Conservation (phyloP, 192 early-diverging fungal species). For the Lobosporangium transversale region DNA sequence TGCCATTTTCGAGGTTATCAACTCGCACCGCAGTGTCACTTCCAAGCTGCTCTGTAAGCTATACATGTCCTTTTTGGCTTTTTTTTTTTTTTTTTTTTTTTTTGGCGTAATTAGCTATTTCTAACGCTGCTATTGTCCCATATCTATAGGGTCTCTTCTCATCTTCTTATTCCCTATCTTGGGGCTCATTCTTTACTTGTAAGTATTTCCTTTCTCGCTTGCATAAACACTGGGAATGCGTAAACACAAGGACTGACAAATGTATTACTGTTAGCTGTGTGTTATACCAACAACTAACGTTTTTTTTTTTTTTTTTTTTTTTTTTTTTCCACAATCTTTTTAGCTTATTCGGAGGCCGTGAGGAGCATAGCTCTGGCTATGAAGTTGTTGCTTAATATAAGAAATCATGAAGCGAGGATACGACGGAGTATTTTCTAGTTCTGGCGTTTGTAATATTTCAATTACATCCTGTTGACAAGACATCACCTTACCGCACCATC, state of each 20-base stretch:
- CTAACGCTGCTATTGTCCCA: neutral
- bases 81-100: neutral
- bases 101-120: neutral
- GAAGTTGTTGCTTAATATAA: constrained; percentile 24
- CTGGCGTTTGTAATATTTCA: too few species aligned
- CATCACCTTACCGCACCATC: too few species aligned
- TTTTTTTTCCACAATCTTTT: neutral
- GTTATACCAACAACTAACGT: neutral
- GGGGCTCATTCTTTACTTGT: constrained; percentile 69
- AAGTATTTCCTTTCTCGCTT: constrained; percentile 33
- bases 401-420: too few species aligned
- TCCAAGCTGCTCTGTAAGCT: constrained; percentile 60
- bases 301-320: constrained; percentile 1
- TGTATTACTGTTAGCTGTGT: neutral
- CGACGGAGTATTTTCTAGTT: too few species aligned
- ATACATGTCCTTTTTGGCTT: neutral
- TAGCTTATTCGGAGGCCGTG: constrained; percentile 38
- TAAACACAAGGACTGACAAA: neutral
- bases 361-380: constrained; percentile 40
- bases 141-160: constrained; percentile 58
- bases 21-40: constrained; percentile 57
- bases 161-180: constrained; percentile 72
- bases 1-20: constrained; percentile 67
- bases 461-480: too few species aligned
- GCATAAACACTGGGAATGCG: neutral